These are phyloP conservation scores for Polygonum maritimum DNA, from an alignment of 148 eudicot genomes.

Conservation along the genomic window DNA sequence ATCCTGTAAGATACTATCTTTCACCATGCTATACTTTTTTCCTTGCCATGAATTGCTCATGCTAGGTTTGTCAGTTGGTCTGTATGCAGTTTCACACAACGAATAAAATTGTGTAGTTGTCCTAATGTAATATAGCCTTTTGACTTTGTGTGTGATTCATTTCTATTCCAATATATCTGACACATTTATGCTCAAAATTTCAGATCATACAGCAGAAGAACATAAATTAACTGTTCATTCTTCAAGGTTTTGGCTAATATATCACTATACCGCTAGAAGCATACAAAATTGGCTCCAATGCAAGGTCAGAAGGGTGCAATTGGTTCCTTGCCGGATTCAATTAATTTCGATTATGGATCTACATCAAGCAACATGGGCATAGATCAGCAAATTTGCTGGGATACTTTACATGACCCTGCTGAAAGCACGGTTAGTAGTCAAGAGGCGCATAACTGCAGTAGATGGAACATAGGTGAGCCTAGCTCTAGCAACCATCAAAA, in stretches of 20 bases:
- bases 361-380: conserved; percentile 41
- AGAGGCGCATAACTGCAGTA: conserved; percentile 18
- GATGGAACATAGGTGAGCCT: conserved; percentile 28
- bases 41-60: neutral
- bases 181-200: neutral
- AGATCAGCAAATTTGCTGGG: conserved; percentile 65
- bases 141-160: neutral
- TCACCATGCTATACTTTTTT: neutral
- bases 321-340: conserved; percentile 66
- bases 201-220: neutral
- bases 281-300: conserved; percentile 30
- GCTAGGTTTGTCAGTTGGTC: neutral
- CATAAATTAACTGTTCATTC: neutral
- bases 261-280: neutral
- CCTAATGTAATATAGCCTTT: neutral
- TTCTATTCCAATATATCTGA: neutral
- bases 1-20: neutral
- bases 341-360: conserved; percentile 61
- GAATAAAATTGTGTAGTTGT: neutral
- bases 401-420: conserved; percentile 34
- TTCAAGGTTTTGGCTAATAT: neutral
- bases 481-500: conserved; percentile 19
- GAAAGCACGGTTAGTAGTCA: conserved; percentile 29
- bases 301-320: conserved; percentile 80
- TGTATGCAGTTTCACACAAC: neutral